phyloP scores from a whole-genome alignment of 371 early-diverging fungal genomes.

The Conidiobolus incongruus region DNA sequence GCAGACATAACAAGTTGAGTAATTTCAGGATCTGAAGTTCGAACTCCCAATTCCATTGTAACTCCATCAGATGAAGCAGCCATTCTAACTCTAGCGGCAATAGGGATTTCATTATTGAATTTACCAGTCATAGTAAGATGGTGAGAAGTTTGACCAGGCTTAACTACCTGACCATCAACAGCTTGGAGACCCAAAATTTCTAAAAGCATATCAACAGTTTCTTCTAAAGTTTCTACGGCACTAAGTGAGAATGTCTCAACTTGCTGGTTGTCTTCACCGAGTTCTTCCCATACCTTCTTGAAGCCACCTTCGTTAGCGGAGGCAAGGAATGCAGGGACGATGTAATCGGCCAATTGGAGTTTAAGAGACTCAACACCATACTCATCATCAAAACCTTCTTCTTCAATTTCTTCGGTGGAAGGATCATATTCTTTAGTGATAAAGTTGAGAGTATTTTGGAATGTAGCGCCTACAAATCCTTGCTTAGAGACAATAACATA shows the following conservation, averaged over 20 bases:
- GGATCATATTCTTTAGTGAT: slow-evolving; percentile 90
- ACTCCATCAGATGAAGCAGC: slow-evolving; percentile 60
- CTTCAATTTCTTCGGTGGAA: slow-evolving; percentile 66
- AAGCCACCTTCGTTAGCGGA: slow-evolving; percentile 20
- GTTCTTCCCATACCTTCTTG: slow-evolving; percentile 46
- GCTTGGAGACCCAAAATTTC: slow-evolving; percentile 72
- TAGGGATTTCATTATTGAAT: slow-evolving; percentile 53
- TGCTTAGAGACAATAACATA: slow-evolving; percentile 63
- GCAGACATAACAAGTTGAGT: too few species aligned
- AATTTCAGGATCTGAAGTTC: too few species aligned
- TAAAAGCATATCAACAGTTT: slow-evolving; percentile 34
- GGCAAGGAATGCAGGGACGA: slow-evolving; percentile 58
- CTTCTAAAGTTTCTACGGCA: slow-evolving; percentile 41
- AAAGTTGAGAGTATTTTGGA: slow-evolving; percentile 74
- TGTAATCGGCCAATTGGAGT: slow-evolving; percentile 63
- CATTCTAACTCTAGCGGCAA: slow-evolving; percentile 67
- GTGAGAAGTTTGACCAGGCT: slow-evolving; percentile 62
- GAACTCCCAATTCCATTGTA: too few species aligned
- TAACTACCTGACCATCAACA: slow-evolving; percentile 38
- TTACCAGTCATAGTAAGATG: slow-evolving; percentile 64
- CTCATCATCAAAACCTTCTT: slow-evolving; percentile 87
- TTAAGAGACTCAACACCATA: slow-evolving; percentile 80
- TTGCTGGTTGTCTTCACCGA: slow-evolving; percentile 33
- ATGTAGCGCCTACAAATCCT: slow-evolving; percentile 21
- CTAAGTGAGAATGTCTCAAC: slow-evolving; percentile 75